phyloP scores from a whole-genome alignment of 2,329 filamentous ascomycete genomes.

The Daldinia eschscholtzii region DNA sequence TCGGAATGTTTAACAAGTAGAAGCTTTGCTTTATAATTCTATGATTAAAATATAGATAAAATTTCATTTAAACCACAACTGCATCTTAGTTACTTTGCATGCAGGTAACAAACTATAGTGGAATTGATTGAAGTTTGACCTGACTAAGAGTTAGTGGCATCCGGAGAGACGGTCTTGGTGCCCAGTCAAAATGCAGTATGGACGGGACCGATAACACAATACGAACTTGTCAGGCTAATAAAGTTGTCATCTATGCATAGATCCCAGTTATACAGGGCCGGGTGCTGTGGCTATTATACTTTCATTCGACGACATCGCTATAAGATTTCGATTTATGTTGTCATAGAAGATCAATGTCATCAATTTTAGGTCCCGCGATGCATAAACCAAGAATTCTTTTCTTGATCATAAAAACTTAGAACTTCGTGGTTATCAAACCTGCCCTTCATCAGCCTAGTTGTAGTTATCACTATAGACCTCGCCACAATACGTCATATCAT shows the following conservation, averaged over 20 bases:
- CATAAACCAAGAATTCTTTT: not conserved
- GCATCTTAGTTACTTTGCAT: not conserved
- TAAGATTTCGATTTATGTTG: not conserved
- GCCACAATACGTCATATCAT: too few relatives aligned
- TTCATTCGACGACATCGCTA: not conserved
- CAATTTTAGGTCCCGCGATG: not conserved
- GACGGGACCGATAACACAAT: not conserved
- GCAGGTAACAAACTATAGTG: not conserved
- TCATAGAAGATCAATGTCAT: not conserved
- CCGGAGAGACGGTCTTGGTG: not conserved
- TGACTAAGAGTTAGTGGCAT: not conserved
- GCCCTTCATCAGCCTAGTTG: not conserved
- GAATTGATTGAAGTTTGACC: not conserved
- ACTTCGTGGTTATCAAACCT: too few relatives aligned
- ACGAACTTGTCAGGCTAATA: not conserved
- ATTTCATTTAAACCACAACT: not conserved
- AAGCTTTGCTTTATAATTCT: not conserved
- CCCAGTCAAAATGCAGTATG: not conserved
- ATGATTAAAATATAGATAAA: not conserved
- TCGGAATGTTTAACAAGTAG: not conserved
- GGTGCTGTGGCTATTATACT: not conserved
- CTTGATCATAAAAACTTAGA: too few relatives aligned
- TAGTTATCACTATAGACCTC: too few relatives aligned
- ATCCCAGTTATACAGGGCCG: not conserved
- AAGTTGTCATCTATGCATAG: not conserved